Evolutionary conservation across 257 asterid species (phyloP), one percentile per base, ranked within the genome.

Genomic region (Fraxinus anomala): DNA sequence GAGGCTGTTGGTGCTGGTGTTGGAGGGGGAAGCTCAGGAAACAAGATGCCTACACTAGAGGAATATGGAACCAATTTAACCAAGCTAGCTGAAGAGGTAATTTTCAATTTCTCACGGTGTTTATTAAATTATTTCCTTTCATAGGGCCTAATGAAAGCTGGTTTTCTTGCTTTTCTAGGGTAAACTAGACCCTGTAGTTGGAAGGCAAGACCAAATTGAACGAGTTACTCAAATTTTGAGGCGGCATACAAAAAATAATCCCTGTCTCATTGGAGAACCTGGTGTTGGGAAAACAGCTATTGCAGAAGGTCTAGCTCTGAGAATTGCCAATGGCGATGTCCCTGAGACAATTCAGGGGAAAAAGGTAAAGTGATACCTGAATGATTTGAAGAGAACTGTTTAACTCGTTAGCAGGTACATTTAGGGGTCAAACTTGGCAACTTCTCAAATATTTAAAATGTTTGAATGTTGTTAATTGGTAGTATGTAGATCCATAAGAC

Each of bases 201-300:
- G 99, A 82, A 89, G 99, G 77, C 95, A 91, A 84, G 90, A 47
- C 0, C 99, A 94, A 78, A 92, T 94, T 79, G 97, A 94, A 86
- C 97, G 99, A 37, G 99, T 94, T 37, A 91, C 96, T 66, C 99
- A 94, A 89, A 94, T 94, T 83, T 79, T 94, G 89, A 97, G 99
- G 30, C 88, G 98, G 73, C 91, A 97, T 23, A 94, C 99, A 24
- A 94, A 94, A 80, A 94, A 94, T 73, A 94, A 94, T 83, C 99
- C 99, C 14, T 94, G 99, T 81, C 99, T 94, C 81, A 91, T 94
- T 80, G 98, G 99, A 84, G 99, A 94, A 84, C 98, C 99, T 39
- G 99, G 99, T 80, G 99, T 94, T 39, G 99, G 99, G 47, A 94
- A 94, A 89, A 94, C 98, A 80, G 98, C 99, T 72, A 91, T 94